Evolutionary conservation across 495 filamentous ascomycete genomes (phyloP), one percentile per base, ranked within the genome.

Genomic region (Acidiella bohemica): DNA sequence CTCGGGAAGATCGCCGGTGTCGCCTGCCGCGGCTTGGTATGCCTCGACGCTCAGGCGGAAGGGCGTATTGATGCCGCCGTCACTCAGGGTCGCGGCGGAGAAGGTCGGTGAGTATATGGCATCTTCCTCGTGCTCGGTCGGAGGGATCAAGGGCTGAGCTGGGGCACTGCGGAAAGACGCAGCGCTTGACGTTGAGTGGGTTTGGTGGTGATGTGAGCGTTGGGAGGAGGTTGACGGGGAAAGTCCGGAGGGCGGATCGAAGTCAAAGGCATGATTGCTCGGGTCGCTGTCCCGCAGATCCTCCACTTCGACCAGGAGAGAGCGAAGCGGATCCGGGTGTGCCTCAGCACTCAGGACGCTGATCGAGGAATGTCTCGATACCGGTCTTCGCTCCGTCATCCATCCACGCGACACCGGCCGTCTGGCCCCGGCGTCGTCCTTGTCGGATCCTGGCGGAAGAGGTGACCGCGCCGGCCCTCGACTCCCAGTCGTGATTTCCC

Each of bases 61-160:
- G 27, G 47, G 47, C 13, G 47, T 41, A 28, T 39, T n/a, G n/a
- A 45, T 16, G 21, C 31, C 42, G 42, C 26, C 32, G 22, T 27
- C 27, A 32, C 47, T 50, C 4, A 50, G 16, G 17, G 47, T 50
- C 8, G 30, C 41, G 4, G 41, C 47, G 42, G 29, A 35, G 36
- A 50, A 50, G 22, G 47, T 46, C 9, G 47, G 47, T 2, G 47
- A 50, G 17, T n/a, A n/a, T n/a, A n/a, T n/a, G n/a, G n/a, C n/a
- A n/a, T n/a, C n/a, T n/a, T n/a, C n/a, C n/a, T n/a, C n/a, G n/a
- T n/a, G n/a, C n/a, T n/a, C n/a, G n/a, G n/a, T n/a, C n/a, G n/a
- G n/a, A n/a, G n/a, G n/a, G n/a, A n/a, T n/a, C n/a, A n/a, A n/a
- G n/a, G n/a, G n/a, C n/a, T n/a, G n/a, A n/a, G n/a, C n/a, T n/a